Evolutionary conservation across 2,329 filamentous ascomycete genomes (phyloP), one percentile per base, ranked within the genome.

Genomic region (Fusarium praegraminearum): DNA sequence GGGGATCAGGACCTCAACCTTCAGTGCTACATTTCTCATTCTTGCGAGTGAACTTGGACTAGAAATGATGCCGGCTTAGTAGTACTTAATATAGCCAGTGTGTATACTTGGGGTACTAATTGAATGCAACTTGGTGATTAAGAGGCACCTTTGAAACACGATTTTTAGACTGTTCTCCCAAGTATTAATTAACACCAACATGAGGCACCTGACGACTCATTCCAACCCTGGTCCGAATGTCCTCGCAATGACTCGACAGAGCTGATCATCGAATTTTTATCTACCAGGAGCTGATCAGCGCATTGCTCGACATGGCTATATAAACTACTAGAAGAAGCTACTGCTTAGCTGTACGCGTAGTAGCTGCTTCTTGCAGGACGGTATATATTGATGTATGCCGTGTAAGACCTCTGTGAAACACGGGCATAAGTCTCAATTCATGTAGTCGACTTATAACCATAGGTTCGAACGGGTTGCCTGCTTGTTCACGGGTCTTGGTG

Each of bases 181-280:
- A 36, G 33, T 36, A 36, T 18, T 9, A 5, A 69, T 69, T 43
- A 13, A 13, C 46, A 32, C 33, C 24, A 40, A 26, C 18, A 60
- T 26, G 43, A 50, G 40, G 30, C 57, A 52, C 53, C 44, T 52
- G 57, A 55, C 51, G 58, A 67, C 55, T 49, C 47, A 69, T 66
- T 49, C 40, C 36, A 53, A 35, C 20, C 43, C 28, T 24, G 54
- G 32, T 32, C 32, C 40, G 18, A 33, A 30, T 30, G 52, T 43
- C 43, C 47, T 56, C 33, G 16, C 33, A 51, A 47, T 53, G 64
- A 65, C 55, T 47, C 35, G 28, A 46, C 65, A 57, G 46, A 50
- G 61, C 36, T 66, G 59, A 65, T 65, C 51, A 40, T 46, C 20
- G 38, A 54, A 28, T 20, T 28, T 30, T 59, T 33, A 24, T 28